These are phyloP conservation scores for Eucalyptus cloeziana DNA, from an alignment of 345 rosid species.

Conservation along the genomic window DNA sequence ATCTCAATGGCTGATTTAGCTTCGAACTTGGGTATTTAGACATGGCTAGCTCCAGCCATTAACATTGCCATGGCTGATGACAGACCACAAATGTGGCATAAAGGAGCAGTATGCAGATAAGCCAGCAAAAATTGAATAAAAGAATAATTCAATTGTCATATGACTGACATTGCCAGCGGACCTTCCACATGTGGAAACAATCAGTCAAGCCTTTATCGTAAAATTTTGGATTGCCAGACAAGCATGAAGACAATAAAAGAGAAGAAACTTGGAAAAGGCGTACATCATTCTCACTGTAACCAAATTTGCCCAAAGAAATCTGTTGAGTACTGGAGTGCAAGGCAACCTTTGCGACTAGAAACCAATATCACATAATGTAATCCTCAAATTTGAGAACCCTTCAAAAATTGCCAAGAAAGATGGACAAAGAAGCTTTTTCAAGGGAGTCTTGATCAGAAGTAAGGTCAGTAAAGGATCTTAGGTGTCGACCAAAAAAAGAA, in stretches of 20 bases:
- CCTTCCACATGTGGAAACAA: not conserved
- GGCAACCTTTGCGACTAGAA: not conserved
- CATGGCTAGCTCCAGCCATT: constrained; percentile 77
- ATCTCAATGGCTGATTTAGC: constrained; percentile 35
- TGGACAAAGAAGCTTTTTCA: not conserved
- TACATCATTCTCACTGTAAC: constrained; percentile 77
- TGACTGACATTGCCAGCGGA: not conserved
- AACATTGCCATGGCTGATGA: constrained; percentile 82
- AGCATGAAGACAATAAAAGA: not conserved
- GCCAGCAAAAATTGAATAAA: constrained; percentile 27
- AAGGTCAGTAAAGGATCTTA: not conserved
- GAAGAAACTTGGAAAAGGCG: not conserved
- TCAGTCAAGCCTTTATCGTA: not conserved
- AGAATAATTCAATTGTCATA: not conserved
- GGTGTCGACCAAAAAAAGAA: not conserved
- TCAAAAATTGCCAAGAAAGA: not conserved
- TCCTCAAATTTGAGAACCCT: not conserved
- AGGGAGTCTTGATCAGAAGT: not conserved
- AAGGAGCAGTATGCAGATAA: constrained; percentile 71
- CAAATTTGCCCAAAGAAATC: not conserved
- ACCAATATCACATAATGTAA: not conserved
- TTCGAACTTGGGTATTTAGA: constrained; percentile 62
- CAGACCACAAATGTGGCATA: constrained; percentile 77
- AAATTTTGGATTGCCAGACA: not conserved
- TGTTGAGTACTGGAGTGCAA: not conserved